Evolutionary conservation across 768 basidiomycete genomes (phyloP).

Genomic region (Rhizopogon salebrosus): DNA sequence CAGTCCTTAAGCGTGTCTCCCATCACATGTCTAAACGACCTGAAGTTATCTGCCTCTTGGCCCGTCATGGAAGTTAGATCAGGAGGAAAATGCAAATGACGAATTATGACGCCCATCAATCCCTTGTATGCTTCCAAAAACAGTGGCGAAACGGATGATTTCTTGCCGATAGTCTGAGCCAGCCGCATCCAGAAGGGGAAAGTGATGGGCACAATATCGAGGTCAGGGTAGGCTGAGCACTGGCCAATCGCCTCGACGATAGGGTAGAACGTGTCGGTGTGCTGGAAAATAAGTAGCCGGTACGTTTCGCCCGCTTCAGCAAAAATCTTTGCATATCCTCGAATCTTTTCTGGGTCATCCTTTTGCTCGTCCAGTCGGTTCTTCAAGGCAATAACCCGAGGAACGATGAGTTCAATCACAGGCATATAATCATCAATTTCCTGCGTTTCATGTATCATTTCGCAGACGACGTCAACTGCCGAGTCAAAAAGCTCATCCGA

Average conservation of each 20-base stretch:
- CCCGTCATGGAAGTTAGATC: constrained; percentile 60
- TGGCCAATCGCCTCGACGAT: constrained; percentile 92
- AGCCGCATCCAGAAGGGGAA: constrained; percentile 99
- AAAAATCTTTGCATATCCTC: constrained; percentile 87
- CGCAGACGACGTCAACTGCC: constrained; percentile 88
- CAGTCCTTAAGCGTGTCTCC: constrained; percentile 99
- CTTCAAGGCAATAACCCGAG: constrained; percentile 73
- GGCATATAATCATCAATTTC: constrained; percentile 93
- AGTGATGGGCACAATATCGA: constrained; percentile 96
- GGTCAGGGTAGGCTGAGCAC: constrained; percentile 88
- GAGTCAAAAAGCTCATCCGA: constrained; percentile 89
- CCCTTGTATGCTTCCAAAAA: constrained; percentile 79
- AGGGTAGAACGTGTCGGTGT: constrained; percentile 90
- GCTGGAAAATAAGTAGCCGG: constrained; percentile 79
- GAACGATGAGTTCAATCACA: constrained; percentile 84
- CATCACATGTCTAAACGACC: constrained; percentile 95
- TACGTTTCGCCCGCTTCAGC: constrained; percentile 98
- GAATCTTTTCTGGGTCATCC: constrained; percentile 84
- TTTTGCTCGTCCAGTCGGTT: constrained; percentile 51
- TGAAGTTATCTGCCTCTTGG: constrained; percentile 91
- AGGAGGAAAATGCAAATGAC: constrained; percentile 85
- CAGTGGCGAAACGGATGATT: constrained; percentile 61
- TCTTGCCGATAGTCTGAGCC: constrained; percentile 83
- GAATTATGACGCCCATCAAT: constrained; percentile 82
- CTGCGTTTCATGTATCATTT: constrained; percentile 96